These are phyloP conservation scores for Puccinellia tenuiflora DNA, from an alignment of 176 grass and related monocot species.

Conservation along the genomic window DNA sequence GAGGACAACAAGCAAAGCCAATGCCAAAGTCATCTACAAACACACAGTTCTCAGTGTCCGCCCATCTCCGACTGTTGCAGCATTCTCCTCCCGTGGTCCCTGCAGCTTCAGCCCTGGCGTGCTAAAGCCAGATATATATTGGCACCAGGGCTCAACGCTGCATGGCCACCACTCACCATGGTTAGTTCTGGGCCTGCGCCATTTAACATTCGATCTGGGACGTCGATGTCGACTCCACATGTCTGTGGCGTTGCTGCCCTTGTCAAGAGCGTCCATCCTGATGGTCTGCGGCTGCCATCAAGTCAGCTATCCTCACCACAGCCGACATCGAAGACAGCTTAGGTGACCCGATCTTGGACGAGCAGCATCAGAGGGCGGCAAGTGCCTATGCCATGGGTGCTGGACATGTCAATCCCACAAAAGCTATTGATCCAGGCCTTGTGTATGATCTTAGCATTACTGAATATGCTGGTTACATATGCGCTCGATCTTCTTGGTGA, in stretches of 20 bases:
- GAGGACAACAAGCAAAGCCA: neutral
- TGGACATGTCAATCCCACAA: neutral
- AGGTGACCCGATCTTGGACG: neutral
- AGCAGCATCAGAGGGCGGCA: conserved; percentile 5
- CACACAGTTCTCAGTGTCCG: neutral
- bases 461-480: conserved; percentile 1
- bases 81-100: conserved; percentile 7
- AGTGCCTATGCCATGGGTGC: neutral
- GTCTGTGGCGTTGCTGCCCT: neutral
- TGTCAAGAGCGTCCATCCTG: neutral
- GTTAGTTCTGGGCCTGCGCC: neutral
- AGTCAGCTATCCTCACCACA: neutral
- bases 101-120: neutral
- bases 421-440: neutral
- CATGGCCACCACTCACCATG: neutral
- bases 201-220: neutral
- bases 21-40: neutral
- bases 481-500: neutral
- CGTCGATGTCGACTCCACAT: neutral
- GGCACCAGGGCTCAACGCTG: conserved; percentile 1
- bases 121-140: neutral
- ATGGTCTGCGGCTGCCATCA: neutral
- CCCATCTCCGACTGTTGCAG: neutral
- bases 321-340: neutral
- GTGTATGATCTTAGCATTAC: conserved; percentile 6